phyloP scores from a whole-genome alignment of 1,139 yeast species.

The Suhomyces wounanorum region DNA sequence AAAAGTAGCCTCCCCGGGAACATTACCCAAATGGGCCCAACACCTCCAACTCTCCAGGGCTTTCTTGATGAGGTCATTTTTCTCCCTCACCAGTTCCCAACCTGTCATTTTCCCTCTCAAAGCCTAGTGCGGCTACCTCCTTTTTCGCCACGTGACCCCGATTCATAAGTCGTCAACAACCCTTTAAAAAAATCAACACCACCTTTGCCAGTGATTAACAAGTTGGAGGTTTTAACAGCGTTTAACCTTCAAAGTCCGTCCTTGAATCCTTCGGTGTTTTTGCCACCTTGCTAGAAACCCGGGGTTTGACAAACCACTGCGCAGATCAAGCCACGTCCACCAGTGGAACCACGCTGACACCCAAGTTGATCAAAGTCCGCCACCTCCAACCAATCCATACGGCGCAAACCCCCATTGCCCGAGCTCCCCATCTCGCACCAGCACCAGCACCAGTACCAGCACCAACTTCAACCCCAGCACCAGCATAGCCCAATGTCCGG shows the following conservation, averaged over 20 bases:
- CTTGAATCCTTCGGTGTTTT: too few relatives aligned
- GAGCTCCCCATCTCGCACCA: too few relatives aligned
- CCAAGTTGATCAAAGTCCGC: too few relatives aligned
- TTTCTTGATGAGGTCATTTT: background rate
- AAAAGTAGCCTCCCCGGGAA: background rate
- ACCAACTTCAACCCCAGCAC: too few relatives aligned
- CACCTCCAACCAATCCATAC: too few relatives aligned
- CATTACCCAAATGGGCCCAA: background rate
- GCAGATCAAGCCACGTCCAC: too few relatives aligned
- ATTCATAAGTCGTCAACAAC: constrained; percentile 13
- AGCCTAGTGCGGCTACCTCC: constrained; percentile 1
- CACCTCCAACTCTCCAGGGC: too few relatives aligned
- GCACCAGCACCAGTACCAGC: too few relatives aligned
- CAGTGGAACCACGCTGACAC: too few relatives aligned
- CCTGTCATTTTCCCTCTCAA: background rate
- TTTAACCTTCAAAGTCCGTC: background rate
- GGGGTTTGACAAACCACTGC: too few relatives aligned
- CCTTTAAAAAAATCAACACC: constrained; percentile 8
- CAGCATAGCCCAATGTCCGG: background rate
- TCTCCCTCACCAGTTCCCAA: background rate
- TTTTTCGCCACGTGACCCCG: constrained; percentile 4
- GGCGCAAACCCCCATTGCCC: too few relatives aligned
- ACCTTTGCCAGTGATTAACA: background rate
- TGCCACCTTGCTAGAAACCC: too few relatives aligned
- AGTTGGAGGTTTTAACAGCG: background rate